Evolutionary conservation across 228 moss, liverwort and hornwort species (phyloP).

Genomic region (Sphagnum fallax): DNA sequence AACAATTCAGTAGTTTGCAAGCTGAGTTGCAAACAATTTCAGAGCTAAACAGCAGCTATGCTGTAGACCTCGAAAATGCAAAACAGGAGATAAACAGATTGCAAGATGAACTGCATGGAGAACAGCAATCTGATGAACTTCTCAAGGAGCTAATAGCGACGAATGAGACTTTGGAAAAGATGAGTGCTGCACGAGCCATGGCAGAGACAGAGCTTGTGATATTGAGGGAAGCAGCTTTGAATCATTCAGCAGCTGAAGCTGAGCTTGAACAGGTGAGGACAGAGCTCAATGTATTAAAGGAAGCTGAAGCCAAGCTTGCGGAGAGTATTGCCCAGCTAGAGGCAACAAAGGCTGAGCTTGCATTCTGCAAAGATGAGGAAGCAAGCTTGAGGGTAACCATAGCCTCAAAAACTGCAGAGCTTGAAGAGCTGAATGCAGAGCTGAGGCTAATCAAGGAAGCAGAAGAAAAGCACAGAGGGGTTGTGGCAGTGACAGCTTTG

Average conservation of each 20-base stretch:
- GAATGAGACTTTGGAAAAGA: constrained; percentile 56
- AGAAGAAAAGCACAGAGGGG: constrained; percentile 5
- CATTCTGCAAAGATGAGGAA: constrained; percentile 30
- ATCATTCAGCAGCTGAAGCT: constrained; percentile 16
- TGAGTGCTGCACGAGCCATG: constrained; percentile 36
- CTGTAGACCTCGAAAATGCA: constrained; percentile 28
- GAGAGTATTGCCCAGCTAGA: constrained; percentile 29
- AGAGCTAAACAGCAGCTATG: constrained; percentile 9
- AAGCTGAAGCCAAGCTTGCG: constrained; percentile 22
- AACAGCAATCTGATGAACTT: constrained; percentile 20
- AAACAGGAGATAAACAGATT: constrained; percentile 35
- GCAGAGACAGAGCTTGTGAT: constrained; percentile 35
- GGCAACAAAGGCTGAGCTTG: constrained; percentile 27
- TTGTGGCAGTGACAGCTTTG: constrained; percentile 16
- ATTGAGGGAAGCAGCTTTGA: constrained; percentile 34
- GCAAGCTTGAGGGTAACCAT: constrained; percentile 20
- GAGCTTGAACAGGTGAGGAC: constrained; percentile 9
- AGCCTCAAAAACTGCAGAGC: constrained; percentile 14
- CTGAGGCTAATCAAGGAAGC: constrained; percentile 24
- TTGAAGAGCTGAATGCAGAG: constrained; percentile 31
- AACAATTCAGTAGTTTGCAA: constrained; percentile 36
- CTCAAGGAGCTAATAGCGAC: constrained; percentile 57
- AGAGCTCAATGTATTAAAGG: constrained; percentile 15
- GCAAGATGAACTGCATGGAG: constrained; percentile 8
- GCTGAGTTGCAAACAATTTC: constrained; percentile 18